phyloP scores from a whole-genome alignment of 805 yeast species.

The Candida ipomoeae region DNA sequence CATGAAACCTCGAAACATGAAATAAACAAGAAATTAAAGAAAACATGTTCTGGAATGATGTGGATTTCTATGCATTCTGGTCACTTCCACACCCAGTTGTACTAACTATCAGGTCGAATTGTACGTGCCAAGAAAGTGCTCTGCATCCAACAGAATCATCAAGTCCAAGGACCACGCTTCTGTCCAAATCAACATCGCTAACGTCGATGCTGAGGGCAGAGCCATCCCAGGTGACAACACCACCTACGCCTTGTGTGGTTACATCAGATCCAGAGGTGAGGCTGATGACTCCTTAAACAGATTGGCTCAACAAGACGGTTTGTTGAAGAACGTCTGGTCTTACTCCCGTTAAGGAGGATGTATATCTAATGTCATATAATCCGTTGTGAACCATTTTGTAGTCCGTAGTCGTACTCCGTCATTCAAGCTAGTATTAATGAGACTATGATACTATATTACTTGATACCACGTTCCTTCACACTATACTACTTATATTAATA shows the following conservation, averaged over 20 bases:
- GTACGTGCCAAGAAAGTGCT: constrained; percentile 99
- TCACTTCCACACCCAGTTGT: constrained; percentile 3
- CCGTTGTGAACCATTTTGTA: constrained; percentile 2
- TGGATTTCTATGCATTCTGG: too few relatives aligned
- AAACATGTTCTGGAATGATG: too few relatives aligned
- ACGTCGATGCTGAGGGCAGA: constrained; percentile 95
- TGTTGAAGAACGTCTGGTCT: constrained; percentile 93
- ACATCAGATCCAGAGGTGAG: constrained; percentile 98
- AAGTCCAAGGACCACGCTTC: constrained; percentile 99
- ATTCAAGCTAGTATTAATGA: too few relatives aligned
- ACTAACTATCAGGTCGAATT: constrained; percentile 82
- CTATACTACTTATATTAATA: too few relatives aligned
- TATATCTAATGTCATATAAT: constrained; percentile 23
- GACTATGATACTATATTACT: too few relatives aligned
- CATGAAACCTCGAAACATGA: too few relatives aligned
- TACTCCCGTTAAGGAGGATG: constrained; percentile 72
- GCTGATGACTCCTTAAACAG: constrained; percentile 99
- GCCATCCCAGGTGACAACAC: constrained; percentile 86
- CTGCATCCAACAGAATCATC: constrained; percentile 99
- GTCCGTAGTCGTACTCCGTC: too few relatives aligned
- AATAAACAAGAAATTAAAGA: too few relatives aligned
- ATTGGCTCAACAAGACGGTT: constrained; percentile 98
- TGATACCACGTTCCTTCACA: too few relatives aligned
- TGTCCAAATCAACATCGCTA: constrained; percentile 97
- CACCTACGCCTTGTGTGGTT: constrained; percentile 96